A percentile compares a stretch with the other conserved stretches of the same genome.
Evolutionary conservation across 441 rosid species (phyloP).

Genomic region (Dalechampia spathulata): DNA sequence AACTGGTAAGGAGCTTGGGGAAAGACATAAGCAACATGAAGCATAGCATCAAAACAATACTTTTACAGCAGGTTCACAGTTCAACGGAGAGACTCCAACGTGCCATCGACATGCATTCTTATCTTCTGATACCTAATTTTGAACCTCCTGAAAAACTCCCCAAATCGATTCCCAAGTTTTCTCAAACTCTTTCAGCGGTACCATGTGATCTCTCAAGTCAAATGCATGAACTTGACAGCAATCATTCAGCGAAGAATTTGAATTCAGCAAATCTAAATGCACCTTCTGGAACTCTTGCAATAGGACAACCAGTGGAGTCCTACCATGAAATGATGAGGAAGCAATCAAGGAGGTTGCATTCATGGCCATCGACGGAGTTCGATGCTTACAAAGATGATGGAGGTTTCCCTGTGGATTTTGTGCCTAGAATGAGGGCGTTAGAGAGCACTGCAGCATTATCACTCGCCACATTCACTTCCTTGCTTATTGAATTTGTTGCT

Average conservation of each 20-base stretch:
- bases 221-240: slow-evolving; percentile 18
- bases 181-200: slow-evolving; percentile 17
- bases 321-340: slow-evolving; percentile 59
- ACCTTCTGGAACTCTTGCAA: slow-evolving; percentile 8
- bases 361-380: slow-evolving; percentile 58
- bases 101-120: slow-evolving; percentile 43
- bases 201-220: slow-evolving; percentile 12
- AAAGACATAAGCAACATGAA: slow-evolving; percentile 45
- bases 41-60: slow-evolving; percentile 25
- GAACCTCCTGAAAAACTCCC: slow-evolving; percentile 26
- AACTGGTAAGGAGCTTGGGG: slow-evolving; percentile 43
- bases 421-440: slow-evolving; percentile 43
- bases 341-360: slow-evolving; percentile 43
- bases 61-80: slow-evolving; percentile 40
- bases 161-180: slow-evolving; percentile 24
- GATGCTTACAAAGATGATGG: slow-evolving; percentile 49
- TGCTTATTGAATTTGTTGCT: slow-evolving; percentile 62
- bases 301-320: slow-evolving; percentile 26
- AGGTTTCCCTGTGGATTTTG: slow-evolving; percentile 14
- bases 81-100: slow-evolving; percentile 45
- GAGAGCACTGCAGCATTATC: slow-evolving; percentile 59
- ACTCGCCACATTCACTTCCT: slow-evolving; percentile 46
- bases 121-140: slow-evolving; percentile 30
- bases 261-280: slow-evolving; percentile 7
- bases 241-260: slow-evolving; percentile 7